These are phyloP conservation scores for Coemansia sp. DNA, from an alignment of 192 early-diverging fungal species.

Conservation along the genomic window DNA sequence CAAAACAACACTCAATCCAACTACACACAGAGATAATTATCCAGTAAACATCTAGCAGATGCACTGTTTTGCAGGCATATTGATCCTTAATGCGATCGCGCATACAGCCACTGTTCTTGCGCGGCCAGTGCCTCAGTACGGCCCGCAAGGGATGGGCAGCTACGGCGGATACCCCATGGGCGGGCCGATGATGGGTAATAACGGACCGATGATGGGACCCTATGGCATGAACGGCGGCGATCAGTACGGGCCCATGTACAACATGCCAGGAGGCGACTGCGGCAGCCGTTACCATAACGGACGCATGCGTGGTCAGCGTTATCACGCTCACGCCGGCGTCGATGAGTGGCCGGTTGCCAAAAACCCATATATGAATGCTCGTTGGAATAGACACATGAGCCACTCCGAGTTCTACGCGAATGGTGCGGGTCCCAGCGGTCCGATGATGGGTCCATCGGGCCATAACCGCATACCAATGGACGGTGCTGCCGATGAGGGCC, in stretches of 20 bases:
- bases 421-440: not conserved
- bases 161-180: conserved; percentile 15
- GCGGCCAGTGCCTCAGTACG: conserved; percentile 32
- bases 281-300: conserved; percentile 14
- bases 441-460: conserved; percentile 18
- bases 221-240: conserved; percentile 23
- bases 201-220: conserved; percentile 25
- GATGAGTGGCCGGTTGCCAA: conserved; percentile 46
- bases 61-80: conserved; percentile 8
- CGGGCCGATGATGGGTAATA: conserved; percentile 18
- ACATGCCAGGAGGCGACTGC: conserved; percentile 15
- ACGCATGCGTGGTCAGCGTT: conserved; percentile 39
- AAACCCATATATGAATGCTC: conserved; percentile 39
- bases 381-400: conserved; percentile 15
- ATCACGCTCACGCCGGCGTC: conserved; percentile 32
- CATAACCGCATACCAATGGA: conserved; percentile 37
- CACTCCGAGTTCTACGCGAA: conserved; percentile 20
- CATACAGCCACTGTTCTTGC: conserved; percentile 11
- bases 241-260: conserved; percentile 30
- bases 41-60: not conserved
- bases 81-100: conserved; percentile 8
- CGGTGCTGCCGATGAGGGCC: conserved; percentile 8
- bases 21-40: too few species aligned
- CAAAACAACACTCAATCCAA: too few species aligned
- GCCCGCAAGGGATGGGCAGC: conserved; percentile 21